Conservation (phyloP, 495 filamentous ascomycete genomes). For the Penicillium lagena region DNA sequence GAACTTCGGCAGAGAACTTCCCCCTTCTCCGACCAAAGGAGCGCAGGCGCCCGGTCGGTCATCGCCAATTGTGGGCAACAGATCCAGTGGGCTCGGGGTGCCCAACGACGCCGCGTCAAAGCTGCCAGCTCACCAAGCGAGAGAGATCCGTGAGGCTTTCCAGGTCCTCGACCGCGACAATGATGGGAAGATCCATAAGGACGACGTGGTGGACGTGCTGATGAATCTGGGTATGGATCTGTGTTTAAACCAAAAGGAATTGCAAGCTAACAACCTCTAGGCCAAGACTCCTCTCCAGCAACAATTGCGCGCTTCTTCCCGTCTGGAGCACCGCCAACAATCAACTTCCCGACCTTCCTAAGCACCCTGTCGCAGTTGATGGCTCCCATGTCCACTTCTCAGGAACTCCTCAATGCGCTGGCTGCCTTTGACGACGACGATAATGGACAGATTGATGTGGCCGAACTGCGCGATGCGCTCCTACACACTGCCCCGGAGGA, state of each 20-base stretch:
- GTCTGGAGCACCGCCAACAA: slow-evolving; percentile 49
- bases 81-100: slow-evolving; percentile 12
- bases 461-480: slow-evolving; percentile 75
- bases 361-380: slow-evolving; percentile 67
- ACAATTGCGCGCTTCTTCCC: slow-evolving; percentile 74
- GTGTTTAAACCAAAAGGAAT: no score
- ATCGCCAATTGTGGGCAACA: slow-evolving; percentile 23
- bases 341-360: slow-evolving; percentile 79
- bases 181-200: slow-evolving; percentile 65
- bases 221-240: slow-evolving; percentile 56
- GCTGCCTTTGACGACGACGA: slow-evolving; percentile 95
- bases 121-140: slow-evolving; percentile 59
- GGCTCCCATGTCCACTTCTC: slow-evolving; percentile 61
- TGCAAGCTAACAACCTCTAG: slow-evolving; percentile 14
- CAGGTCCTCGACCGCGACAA: slow-evolving; percentile 79
- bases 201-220: slow-evolving; percentile 76
- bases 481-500: slow-evolving; percentile 72
- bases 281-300: slow-evolving; percentile 51
- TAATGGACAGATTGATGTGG: slow-evolving; percentile 82
- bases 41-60: slow-evolving; percentile 18
- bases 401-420: slow-evolving; percentile 79
- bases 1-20: slow-evolving; percentile 32
- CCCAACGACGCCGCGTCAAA: slow-evolving; percentile 52
- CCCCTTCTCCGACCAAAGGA: slow-evolving; percentile 40
- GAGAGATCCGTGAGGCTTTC: slow-evolving; percentile 78